Evolutionary conservation across 2,329 filamentous ascomycete species (phyloP).

Genomic region (Magnaporthales sp.): DNA sequence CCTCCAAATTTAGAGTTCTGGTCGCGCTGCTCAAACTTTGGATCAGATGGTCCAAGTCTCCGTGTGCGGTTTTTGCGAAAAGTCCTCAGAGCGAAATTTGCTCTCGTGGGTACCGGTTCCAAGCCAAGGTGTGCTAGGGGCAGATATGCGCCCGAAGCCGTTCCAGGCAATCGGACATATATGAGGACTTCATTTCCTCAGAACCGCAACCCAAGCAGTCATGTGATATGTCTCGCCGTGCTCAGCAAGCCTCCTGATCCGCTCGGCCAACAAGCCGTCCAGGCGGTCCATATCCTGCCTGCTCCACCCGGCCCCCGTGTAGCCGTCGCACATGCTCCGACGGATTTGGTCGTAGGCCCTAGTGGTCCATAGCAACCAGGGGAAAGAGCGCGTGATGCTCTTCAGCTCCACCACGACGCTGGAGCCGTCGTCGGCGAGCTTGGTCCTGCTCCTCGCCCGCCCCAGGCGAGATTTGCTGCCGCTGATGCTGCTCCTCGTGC

Average conservation of each 20-base stretch:
- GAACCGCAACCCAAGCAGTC: not conserved
- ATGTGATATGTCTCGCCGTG: not conserved
- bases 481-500: not conserved
- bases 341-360: not conserved
- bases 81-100: not conserved
- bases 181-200: not conserved
- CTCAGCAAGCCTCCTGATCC: constrained; percentile 1
- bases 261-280: not conserved
- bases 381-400: constrained; percentile 1
- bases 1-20: no score
- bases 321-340: constrained; percentile 5
- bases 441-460: not conserved
- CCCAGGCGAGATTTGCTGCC: not conserved
- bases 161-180: not conserved
- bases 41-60: not conserved
- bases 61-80: not conserved
- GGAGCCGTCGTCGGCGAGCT: not conserved
- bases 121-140: no score
- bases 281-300: not conserved
- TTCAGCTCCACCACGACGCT: not conserved
- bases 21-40: not conserved
- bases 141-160: not conserved
- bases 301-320: not conserved
- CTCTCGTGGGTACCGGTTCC: no score
- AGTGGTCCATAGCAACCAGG: not conserved